Evolutionary conservation across 768 basidiomycete genomes (phyloP).

Genomic region (Hortiboletus flavorubellus): DNA sequence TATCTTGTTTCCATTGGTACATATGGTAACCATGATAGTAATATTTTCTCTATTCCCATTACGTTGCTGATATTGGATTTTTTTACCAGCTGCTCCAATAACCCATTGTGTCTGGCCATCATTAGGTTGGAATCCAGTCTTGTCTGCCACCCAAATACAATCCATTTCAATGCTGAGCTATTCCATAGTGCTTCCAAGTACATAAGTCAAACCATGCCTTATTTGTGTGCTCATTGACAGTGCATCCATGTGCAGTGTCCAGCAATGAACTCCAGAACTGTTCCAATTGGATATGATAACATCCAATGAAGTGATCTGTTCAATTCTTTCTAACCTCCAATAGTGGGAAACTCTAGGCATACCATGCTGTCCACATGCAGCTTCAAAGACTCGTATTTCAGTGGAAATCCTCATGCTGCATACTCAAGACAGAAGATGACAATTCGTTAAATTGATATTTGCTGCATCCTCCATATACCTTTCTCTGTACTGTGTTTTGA

Average conservation of each 20-base stretch:
- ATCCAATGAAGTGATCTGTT: too few species aligned
- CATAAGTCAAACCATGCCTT: conserved; percentile 33
- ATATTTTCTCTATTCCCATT: conserved; percentile 23
- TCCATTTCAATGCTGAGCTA: not conserved
- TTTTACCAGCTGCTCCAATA: not conserved
- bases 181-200: conserved; percentile 24
- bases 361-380: too few species aligned
- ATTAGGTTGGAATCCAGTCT: conserved; percentile 14
- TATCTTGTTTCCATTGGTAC: conserved; percentile 36
- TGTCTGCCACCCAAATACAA: conserved; percentile 18
- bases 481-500: too few species aligned
- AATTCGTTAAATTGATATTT: too few species aligned
- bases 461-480: too few species aligned
- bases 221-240: conserved; percentile 37
- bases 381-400: too few species aligned
- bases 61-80: conserved; percentile 19
- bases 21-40: conserved; percentile 38
- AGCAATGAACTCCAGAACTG: not conserved
- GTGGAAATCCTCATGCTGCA: too few species aligned
- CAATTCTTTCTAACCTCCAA: too few species aligned
- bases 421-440: too few species aligned
- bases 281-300: too few species aligned
- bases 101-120: not conserved
- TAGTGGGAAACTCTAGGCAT: too few species aligned
- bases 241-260: conserved; percentile 18